Conservation (phyloP, 2,329 filamentous ascomycete species). For the Hypoxylon sp. region DNA sequence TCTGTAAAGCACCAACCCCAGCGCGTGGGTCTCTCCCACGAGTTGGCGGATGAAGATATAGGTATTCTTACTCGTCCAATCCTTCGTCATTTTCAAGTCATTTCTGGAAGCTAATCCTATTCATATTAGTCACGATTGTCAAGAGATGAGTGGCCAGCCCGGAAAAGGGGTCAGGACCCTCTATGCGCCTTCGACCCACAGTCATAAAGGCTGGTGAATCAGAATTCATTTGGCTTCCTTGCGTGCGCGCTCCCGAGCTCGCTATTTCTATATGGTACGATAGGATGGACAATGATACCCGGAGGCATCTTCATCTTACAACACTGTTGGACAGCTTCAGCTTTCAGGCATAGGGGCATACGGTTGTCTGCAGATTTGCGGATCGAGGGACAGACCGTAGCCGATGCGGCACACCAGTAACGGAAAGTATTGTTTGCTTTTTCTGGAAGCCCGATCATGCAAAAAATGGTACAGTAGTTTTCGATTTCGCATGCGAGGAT, state of each 20-base stretch:
- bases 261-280: conserved; percentile 47
- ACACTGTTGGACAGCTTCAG: conserved; percentile 53
- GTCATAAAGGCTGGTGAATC: conserved; percentile 34
- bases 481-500: conserved; percentile 42
- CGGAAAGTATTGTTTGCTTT: conserved; percentile 46
- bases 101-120: conserved; percentile 49
- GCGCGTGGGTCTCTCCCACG: conserved; percentile 90
- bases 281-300: conserved; percentile 40
- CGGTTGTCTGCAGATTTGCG: conserved; percentile 53
- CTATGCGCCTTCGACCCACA: conserved; percentile 50
- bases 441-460: conserved; percentile 45
- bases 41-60: conserved; percentile 97
- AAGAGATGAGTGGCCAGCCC: conserved; percentile 70
- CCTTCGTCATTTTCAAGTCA: conserved; percentile 28
- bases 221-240: conserved; percentile 35
- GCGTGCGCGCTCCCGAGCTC: conserved; percentile 46
- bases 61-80: conserved; percentile 66
- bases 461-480: conserved; percentile 46
- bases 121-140: conserved; percentile 72
- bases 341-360: conserved; percentile 32
- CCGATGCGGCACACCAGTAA: conserved; percentile 51
- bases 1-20: conserved; percentile 99
- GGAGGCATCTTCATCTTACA: conserved; percentile 49
- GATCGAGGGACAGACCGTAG: conserved; percentile 52
- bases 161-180: conserved; percentile 41